Base-by-base conservation (phyloP, 2,329 filamentous ascomycete species). In the Stagonosporopsis chrysanthemi region DNA sequence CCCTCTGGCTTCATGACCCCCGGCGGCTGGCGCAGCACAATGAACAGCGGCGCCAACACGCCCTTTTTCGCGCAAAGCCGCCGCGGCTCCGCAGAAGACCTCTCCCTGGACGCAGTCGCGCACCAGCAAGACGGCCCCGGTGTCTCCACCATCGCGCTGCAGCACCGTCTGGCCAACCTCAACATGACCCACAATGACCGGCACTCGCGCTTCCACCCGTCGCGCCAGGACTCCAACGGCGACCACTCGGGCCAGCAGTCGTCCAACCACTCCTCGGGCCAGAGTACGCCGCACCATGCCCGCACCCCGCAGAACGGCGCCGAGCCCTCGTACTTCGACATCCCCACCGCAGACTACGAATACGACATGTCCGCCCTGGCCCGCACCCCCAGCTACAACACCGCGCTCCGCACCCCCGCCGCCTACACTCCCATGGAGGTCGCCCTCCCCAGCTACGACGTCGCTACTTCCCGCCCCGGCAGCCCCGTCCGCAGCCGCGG, bases 1-100 rank as follows among this genome's bases (percentile, higher is more conserved):
- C 83, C 86, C 8, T 87, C 84, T 50, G 91, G 91, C n/a, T 90
- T 93, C 73, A 88, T 92, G 77, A 93, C 90, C 0, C 90, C 91
- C 1, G 87, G 83, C 1, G 80, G 86, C 33, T 74, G 74, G 50
- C 69, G 84, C 82, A 79, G 90, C 51, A 88, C 88, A 23, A 70
- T 66, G 52, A 74, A 70, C 57, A 84, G 79, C 61, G 80, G 77
- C 17, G 72, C 91, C 55, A 92, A 86, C 72, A 97, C 92, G 33
- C 95, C 95, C 0, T 88, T 92, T 66, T 88, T 87, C 67, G 84
- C 90, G 2, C 82, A 84, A 39, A 86, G 84, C 51, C 87, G 92
- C 53, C 85, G 88, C 43, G 88, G 90, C 6, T 98, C 94, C 0
- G 80, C 84, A 9, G 95, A 98, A 68, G 94, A 97, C 70, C 81